Evolutionary conservation across 2,329 filamentous ascomycete genomes (phyloP).

Genomic region (Pseudocercospora macadamiae): DNA sequence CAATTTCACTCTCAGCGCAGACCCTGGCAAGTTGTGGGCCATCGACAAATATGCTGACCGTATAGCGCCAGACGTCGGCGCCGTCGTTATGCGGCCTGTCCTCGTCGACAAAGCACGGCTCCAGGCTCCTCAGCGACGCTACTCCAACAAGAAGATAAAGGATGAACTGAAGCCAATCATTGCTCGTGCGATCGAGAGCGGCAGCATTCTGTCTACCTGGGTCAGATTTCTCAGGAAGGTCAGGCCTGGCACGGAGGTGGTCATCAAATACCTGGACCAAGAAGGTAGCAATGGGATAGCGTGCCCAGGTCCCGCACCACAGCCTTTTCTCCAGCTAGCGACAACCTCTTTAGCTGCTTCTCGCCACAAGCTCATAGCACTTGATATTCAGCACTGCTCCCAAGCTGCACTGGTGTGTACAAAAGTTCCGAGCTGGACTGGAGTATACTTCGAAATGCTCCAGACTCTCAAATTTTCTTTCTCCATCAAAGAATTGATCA

Average conservation of each 20-base stretch:
- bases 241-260: not conserved
- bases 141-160: not conserved
- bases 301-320: not conserved
- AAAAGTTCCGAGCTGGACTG: not conserved
- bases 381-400: not conserved
- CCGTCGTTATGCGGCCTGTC: not conserved
- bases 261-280: not conserved
- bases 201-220: not conserved
- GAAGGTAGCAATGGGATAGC: not conserved
- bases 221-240: not conserved
- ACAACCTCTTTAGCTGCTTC: not conserved
- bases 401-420: not conserved
- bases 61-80: not conserved
- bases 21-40: not conserved
- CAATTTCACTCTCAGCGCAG: not conserved
- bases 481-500: not conserved
- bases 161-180: not conserved
- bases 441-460: not conserved
- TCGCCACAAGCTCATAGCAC: not conserved
- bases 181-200: not conserved
- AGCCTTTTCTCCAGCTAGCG: not conserved
- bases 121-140: not conserved
- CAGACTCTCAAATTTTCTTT: not conserved
- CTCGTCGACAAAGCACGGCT: not conserved
- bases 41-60: not conserved